Conservation (phyloP, 176 grass and related monocot species). For the Carex littledalei region DNA sequence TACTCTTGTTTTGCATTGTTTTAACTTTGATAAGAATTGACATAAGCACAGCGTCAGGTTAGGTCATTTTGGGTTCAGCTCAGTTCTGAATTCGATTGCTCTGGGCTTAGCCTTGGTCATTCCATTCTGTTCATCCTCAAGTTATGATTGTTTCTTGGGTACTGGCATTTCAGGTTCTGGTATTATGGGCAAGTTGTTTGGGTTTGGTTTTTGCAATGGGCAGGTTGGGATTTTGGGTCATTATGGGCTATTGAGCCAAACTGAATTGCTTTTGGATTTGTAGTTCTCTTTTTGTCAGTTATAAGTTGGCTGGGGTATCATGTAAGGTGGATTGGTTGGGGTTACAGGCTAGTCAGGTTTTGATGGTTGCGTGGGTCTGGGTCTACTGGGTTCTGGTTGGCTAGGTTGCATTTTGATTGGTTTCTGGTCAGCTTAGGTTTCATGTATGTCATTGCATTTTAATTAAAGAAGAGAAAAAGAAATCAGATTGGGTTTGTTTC, state of each 20-base stretch:
- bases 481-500: background rate
- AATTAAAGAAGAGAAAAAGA: background rate
- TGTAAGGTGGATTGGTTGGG: background rate
- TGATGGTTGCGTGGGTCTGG: background rate
- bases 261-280: background rate
- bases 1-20: background rate
- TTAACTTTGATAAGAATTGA: background rate
- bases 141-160: background rate
- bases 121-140: background rate
- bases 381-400: background rate
- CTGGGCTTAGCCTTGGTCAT: background rate
- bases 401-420: background rate
- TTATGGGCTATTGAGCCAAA: background rate
- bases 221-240: background rate
- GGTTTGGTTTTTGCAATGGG: background rate
- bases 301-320: background rate
- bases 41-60: background rate
- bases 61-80: background rate
- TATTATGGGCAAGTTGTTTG: background rate
- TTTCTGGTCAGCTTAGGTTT: background rate
- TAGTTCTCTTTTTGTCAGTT: background rate
- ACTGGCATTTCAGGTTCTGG: background rate
- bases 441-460: background rate
- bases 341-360: slow-evolving; percentile 8
- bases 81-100: background rate